Conservation (phyloP, 2,329 filamentous ascomycete genomes). For the Zymoseptoria brevis region DNA sequence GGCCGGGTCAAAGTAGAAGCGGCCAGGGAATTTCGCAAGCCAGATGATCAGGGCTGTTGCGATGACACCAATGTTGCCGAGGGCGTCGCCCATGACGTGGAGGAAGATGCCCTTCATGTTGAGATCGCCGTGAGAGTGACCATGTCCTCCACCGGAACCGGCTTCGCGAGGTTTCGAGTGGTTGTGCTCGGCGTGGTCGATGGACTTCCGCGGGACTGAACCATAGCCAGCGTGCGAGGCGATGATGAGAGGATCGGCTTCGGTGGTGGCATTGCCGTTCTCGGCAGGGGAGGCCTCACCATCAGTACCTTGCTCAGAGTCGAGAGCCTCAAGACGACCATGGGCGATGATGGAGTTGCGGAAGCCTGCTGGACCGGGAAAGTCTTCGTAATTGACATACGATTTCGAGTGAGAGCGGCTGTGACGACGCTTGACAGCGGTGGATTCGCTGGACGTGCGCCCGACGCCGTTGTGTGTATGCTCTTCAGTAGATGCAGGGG, state of each 20-base stretch:
- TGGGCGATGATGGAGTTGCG: constrained; percentile 86
- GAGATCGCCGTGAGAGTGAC: constrained; percentile 78
- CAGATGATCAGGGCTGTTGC: constrained; percentile 80
- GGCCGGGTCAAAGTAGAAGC: constrained; percentile 80
- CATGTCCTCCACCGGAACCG: constrained; percentile 48
- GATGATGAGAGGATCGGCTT: constrained; percentile 24
- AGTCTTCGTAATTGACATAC: constrained; percentile 54
- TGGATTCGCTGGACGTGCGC: constrained; percentile 23
- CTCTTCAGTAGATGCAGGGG: constrained; percentile 44
- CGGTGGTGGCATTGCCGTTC: constrained; percentile 24
- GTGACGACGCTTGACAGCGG: constrained; percentile 46
- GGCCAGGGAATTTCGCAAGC: constrained; percentile 73
- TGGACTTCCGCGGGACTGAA: constrained; percentile 22
- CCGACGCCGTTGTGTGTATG: constrained; percentile 43
- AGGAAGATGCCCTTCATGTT: constrained; percentile 79
- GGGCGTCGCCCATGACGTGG: constrained; percentile 68
- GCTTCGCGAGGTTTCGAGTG: constrained; percentile 66
- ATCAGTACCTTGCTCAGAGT: constrained; percentile 49
- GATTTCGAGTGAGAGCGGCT: constrained; percentile 50
- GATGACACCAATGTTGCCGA: constrained; percentile 83
- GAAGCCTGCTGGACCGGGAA: constrained; percentile 82
- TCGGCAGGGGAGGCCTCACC: constrained; percentile 42
- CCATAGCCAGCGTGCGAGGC: constrained; percentile 22
- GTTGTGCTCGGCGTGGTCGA: constrained; percentile 53
- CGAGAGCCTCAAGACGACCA: constrained; percentile 53